A percentile compares a stretch with the other conserved stretches of the same genome.
phyloP scores from a whole-genome alignment of 805 yeast genomes.

The Blastobotrys peoriensis region DNA sequence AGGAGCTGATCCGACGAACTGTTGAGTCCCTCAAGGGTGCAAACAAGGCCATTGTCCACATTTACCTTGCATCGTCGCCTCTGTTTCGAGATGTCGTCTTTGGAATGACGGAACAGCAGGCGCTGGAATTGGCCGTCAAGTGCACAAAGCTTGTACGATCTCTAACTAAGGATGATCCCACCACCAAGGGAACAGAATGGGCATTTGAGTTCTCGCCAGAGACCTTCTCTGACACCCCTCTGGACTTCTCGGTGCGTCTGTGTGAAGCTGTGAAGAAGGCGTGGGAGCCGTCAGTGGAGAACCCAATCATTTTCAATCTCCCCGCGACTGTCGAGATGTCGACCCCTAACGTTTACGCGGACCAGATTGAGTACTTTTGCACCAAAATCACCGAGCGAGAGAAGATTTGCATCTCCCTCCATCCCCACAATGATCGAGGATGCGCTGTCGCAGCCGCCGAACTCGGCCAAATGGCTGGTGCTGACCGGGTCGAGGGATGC shows the following conservation, averaged over 20 bases:
- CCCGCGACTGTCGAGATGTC: conserved; percentile 84
- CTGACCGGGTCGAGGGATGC: conserved; percentile 85
- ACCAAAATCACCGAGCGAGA: conserved; percentile 59
- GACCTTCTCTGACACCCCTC: conserved; percentile 64
- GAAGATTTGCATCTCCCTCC: conserved; percentile 66
- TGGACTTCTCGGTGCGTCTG: conserved; percentile 55
- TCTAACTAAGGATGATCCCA: conserved; percentile 64
- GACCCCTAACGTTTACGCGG: conserved; percentile 78
- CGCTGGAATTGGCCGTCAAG: conserved; percentile 54
- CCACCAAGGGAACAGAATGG: conserved; percentile 54
- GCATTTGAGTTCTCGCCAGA: conserved; percentile 76
- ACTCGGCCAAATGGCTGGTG: conserved; percentile 76
- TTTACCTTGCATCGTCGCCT: conserved; percentile 70
- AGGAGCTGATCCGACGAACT: conserved; percentile 63
- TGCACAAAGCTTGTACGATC: conserved; percentile 57
- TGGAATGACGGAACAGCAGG: conserved; percentile 50
- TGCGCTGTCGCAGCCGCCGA: conserved; percentile 89
- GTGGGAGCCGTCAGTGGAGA: conserved; percentile 61
- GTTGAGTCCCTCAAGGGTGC: conserved; percentile 71
- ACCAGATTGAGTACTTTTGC: conserved; percentile 71
- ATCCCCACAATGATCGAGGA: conserved; percentile 82
- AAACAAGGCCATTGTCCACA: conserved; percentile 67
- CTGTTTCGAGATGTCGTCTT: conserved; percentile 70
- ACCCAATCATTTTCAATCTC: conserved; percentile 70
- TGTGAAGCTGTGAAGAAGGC: conserved; percentile 72